Conservation (phyloP, 2,329 filamentous ascomycete species). For the Decorospora gaudefroyi region DNA sequence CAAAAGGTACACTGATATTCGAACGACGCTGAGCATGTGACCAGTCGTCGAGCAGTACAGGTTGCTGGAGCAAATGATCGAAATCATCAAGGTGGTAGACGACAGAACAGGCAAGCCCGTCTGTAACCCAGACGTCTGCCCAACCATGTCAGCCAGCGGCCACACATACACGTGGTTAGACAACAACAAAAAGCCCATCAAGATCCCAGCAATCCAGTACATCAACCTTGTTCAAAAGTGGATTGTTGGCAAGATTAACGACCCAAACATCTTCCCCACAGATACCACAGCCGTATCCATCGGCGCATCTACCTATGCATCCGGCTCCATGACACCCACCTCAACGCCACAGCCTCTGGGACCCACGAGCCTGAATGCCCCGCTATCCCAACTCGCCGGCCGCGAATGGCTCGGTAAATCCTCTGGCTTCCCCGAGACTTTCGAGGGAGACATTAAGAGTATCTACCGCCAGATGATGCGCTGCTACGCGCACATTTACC, state of each 20-base stretch:
- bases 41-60: slow-evolving; percentile 91
- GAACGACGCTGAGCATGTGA: slow-evolving; percentile 32
- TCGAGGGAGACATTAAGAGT: slow-evolving; percentile 75
- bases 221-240: slow-evolving; percentile 95
- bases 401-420: slow-evolving; percentile 87
- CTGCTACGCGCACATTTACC: slow-evolving; percentile 59
- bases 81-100: slow-evolving; percentile 85
- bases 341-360: slow-evolving; percentile 52
- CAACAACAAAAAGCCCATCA: slow-evolving; percentile 81
- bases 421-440: slow-evolving; percentile 66
- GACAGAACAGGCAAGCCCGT: slow-evolving; percentile 72
- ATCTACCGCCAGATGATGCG: slow-evolving; percentile 62
- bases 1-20: not conserved
- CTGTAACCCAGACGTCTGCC: slow-evolving; percentile 82
- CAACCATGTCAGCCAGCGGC: slow-evolving; percentile 91
- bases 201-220: slow-evolving; percentile 90
- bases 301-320: slow-evolving; percentile 61
- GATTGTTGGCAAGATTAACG: slow-evolving; percentile 95
- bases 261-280: slow-evolving; percentile 86
- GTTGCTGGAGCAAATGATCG: slow-evolving; percentile 84
- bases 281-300: slow-evolving; percentile 73
- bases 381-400: slow-evolving; percentile 66
- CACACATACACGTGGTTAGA: slow-evolving; percentile 98
- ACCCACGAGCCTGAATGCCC: slow-evolving; percentile 54
- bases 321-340: slow-evolving; percentile 56